phyloP scores from a whole-genome alignment of 768 basidiomycete species.

The Boletus vermiculosoides region DNA sequence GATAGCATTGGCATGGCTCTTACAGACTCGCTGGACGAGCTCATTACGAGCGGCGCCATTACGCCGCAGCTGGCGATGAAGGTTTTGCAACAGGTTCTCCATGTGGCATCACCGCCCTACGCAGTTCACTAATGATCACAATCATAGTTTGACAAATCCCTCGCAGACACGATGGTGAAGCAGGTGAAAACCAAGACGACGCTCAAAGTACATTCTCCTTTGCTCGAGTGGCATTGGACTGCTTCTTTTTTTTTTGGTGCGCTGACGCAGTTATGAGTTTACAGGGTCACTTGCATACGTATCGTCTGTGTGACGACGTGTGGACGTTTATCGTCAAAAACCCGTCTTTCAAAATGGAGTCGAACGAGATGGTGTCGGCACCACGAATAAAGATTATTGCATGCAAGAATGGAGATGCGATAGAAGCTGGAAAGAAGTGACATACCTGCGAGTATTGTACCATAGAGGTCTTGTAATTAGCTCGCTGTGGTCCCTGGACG shows the following conservation, averaged over 20 bases:
- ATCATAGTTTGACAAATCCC: conserved; percentile 89
- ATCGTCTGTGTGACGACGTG: conserved; percentile 91
- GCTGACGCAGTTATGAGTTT: conserved; percentile 3
- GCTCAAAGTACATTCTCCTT: conserved; percentile 62
- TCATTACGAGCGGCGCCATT: conserved; percentile 95
- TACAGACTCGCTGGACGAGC: conserved; percentile 96
- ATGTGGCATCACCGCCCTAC: conserved; percentile 11
- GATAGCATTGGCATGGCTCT: conserved; percentile 93
- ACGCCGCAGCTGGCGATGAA: conserved; percentile 99
- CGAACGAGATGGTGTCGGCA: conserved; percentile 70
- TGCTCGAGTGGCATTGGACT: not conserved
- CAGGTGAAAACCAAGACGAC: conserved; percentile 94
- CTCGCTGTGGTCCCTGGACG: not conserved
- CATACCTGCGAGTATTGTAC: conserved; percentile 20
- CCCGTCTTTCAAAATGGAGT: conserved; percentile 94
- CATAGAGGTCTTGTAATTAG: conserved; percentile 30
- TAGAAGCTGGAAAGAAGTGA: conserved; percentile 79
- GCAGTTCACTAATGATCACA: conserved; percentile 15
- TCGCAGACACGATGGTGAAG: conserved; percentile 90
- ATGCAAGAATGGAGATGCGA: conserved; percentile 92
- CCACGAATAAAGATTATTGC: conserved; percentile 96
- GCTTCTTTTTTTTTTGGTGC: not conserved
- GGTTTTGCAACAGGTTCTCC: conserved; percentile 89
- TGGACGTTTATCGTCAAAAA: conserved; percentile 99
- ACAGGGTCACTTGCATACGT: conserved; percentile 89